Base-by-base conservation (phyloP, 176 grass and related monocot species). In the Poa pratensis region DNA sequence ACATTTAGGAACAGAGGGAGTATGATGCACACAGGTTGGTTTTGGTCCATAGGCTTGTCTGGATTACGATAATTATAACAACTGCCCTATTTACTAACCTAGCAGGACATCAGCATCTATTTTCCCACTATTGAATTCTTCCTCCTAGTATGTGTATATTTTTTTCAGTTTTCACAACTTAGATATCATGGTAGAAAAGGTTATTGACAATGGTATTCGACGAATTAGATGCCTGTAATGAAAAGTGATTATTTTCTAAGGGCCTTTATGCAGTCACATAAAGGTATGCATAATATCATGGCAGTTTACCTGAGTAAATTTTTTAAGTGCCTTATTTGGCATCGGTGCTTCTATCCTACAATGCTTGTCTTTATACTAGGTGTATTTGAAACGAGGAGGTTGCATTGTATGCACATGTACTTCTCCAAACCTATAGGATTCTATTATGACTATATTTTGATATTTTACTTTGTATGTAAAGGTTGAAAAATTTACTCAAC, bases 81-180 rank as follows among this genome's bases (percentile, higher is more conserved):
- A 35, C 37, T 83, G 15, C 46, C 24, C 37, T 71, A 32, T 76
- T 76, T 54, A 76, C 32, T 73, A 52, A 61, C 28, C 62, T 78
- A 42, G 5, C n/a, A 3, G 16, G 43, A 83, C 42, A 43, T 14
- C 23, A 50, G 71, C 45, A 16, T 74, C 71, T 22, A 71, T 30
- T 34, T 63, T 84, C 27, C 79, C 27, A 69, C 78, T 79, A 60
- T 19, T 71, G 14, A 80, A 80, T 76, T 84, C 4, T 32, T 46
- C 17, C 12, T 80, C 46, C 57, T 51, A 9, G 19, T 54, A 72
- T 69, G 50, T 19, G 75, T 53, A 53, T 53, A 28, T 1, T 63
- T 42, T 82, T 39, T 62, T 60, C 55, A 49, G 13, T 49, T 46
- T 48, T 49, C 46, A 49, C 58, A 46, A 28, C 34, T 24, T 87